Evolutionary conservation across 2,329 filamentous ascomycete genomes (phyloP), one percentile per base, ranked within the genome.

Genomic region (Verticillium klebahnii): DNA sequence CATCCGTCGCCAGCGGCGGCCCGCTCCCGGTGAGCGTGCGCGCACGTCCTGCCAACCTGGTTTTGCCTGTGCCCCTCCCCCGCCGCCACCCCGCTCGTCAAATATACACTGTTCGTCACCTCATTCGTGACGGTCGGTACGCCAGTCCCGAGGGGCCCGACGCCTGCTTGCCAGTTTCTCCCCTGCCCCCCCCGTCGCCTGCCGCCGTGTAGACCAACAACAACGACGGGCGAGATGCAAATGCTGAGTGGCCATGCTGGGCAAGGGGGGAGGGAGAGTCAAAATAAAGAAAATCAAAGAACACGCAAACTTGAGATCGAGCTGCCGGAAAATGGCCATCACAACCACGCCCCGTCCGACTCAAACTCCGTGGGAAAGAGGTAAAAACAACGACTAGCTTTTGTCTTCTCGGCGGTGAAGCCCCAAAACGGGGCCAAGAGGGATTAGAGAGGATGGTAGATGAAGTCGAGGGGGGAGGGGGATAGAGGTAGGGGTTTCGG

Each of bases 231-330:
- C 11, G 45, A 59, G 55, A 59, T 59, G 58, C 58, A 59, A 54
- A 59, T 55, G 58, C 58, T 59, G 29, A 37, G 58, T 34, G n/a
- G 58, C 23, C 45, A 59, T 59, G 58, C 45, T 54, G 15, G 15
- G 45, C 5, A 23, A 40, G 37, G 36, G 19, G 19, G 4, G 37
- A 58, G 29, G 31, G 25, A 36, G 17, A 50, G 31, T 29, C 11
- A 52, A 45, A 31, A 25, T 12, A 31, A 36, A 25, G 31, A 36
- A 40, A 59, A 32, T 50, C 15, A 19, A 29, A 50, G 19, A 59
- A 52, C 40, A 40, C 61, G 64, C 58, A 64, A 15, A 34, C 60
- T 73, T 40, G 14, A 54, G 40, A 12, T 55, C 40, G 85, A 67
- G 80, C 82, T 52, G 45, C 45, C 45, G 45, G 45, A 52, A 52